These are phyloP conservation scores for Daldinia caldariorum DNA, from an alignment of 495 filamentous ascomycete genomes.

Conservation along the genomic window DNA sequence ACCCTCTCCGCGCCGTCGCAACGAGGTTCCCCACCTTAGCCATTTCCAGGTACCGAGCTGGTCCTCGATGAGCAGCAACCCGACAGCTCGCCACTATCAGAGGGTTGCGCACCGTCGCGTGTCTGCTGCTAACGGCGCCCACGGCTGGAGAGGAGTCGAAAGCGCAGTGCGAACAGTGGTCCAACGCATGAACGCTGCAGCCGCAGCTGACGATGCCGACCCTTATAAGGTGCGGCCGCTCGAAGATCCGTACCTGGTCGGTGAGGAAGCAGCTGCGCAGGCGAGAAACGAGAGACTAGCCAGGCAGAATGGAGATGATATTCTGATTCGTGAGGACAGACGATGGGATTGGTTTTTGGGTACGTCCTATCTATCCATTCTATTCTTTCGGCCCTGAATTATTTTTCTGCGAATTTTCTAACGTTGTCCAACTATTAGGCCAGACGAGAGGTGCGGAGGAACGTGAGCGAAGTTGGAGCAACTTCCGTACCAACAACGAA, in stretches of 20 bases:
- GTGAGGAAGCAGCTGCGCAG: conserved; percentile 59
- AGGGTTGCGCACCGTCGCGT: conserved; percentile 60
- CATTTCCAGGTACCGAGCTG: conserved; percentile 58
- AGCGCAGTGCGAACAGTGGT: conserved; percentile 41
- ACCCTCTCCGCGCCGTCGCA: conserved; percentile 43
- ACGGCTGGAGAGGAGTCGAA: conserved; percentile 37
- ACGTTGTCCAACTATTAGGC: conserved; percentile 37
- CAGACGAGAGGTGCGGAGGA: conserved; percentile 61
- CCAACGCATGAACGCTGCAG: conserved; percentile 34
- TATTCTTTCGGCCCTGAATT: background rate
- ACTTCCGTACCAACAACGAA: conserved; percentile 53
- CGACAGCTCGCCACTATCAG: conserved; percentile 60
- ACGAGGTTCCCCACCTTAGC: conserved; percentile 48
- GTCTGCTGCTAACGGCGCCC: conserved; percentile 37
- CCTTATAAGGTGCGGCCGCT: conserved; percentile 52
- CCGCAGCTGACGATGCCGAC: conserved; percentile 23
- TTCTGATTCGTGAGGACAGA: conserved; percentile 57
- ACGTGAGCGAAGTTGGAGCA: conserved; percentile 58
- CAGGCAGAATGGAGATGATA: conserved; percentile 56
- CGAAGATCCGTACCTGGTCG: conserved; percentile 64
- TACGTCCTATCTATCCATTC: conserved; percentile 34
- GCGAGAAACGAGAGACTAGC: conserved; percentile 58
- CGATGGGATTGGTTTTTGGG: conserved; percentile 62
- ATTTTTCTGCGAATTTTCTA: conserved; percentile 3
- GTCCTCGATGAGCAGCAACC: conserved; percentile 55